Evolutionary conservation across 2,329 filamentous ascomycete species (phyloP).

Genomic region (Colletotrichum noveboracense): DNA sequence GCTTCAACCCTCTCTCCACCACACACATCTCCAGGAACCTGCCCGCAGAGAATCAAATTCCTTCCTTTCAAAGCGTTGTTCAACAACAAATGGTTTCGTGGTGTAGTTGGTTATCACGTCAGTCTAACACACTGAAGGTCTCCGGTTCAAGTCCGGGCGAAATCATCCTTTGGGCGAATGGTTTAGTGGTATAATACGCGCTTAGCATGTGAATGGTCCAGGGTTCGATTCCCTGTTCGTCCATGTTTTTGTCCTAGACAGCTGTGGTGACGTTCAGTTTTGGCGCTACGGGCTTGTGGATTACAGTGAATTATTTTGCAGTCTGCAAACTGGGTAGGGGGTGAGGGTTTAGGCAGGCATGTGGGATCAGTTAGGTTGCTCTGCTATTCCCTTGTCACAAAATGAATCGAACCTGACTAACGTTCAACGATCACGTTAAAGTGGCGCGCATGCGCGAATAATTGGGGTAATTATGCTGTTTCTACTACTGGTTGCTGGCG

Average conservation of each 20-base stretch:
- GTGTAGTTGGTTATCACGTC: constrained; percentile 54
- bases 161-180: constrained; percentile 3
- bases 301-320: too few species aligned
- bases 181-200: constrained; percentile 20
- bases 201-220: constrained; percentile 15
- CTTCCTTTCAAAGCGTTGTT: accelerated
- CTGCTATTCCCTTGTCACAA: too few species aligned
- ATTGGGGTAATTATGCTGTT: too few species aligned
- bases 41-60: not conserved
- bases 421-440: too few species aligned
- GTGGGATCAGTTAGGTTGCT: too few species aligned
- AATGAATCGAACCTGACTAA: too few species aligned
- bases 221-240: constrained; percentile 9
- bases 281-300: too few species aligned
- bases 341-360: too few species aligned
- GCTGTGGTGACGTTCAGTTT: not conserved
- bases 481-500: too few species aligned
- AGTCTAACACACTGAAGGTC: constrained; percentile 42
- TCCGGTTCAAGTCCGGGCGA: constrained; percentile 14
- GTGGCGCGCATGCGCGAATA: too few species aligned
- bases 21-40: not conserved
- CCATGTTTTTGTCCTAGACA: not conserved
- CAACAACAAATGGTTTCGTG: constrained; percentile 19
- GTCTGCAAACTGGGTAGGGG: too few species aligned
- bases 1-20: not conserved